A percentile compares a stretch with the other conserved stretches of the same genome.
Conservation (phyloP, 1,284 basidiomycete genomes). For the Caloboletus firmus region DNA sequence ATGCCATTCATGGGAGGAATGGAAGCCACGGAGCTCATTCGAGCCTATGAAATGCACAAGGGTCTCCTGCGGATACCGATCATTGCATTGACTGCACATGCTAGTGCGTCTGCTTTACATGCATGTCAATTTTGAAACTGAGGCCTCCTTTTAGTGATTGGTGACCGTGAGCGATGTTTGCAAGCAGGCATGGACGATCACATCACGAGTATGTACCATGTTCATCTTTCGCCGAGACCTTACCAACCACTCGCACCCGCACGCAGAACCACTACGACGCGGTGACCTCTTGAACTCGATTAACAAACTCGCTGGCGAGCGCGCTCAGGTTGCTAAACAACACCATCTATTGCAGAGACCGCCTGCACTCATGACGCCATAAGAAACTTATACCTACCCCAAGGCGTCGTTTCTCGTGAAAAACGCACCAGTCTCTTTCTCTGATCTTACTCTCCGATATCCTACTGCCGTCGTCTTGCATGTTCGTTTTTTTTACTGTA, state of each 20-base stretch:
- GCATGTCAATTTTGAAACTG: constrained; percentile 3
- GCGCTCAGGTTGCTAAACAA: constrained; percentile 36
- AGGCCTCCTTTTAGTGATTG: constrained; percentile 70
- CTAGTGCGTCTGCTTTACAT: constrained; percentile 56
- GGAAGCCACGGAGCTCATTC: constrained; percentile 83
- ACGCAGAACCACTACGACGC: constrained; percentile 68
- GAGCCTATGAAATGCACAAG: constrained; percentile 78
- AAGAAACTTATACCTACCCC: constrained; percentile 5
- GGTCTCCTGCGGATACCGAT: constrained; percentile 82
- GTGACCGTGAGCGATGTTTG: constrained; percentile 90
- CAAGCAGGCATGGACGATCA: constrained; percentile 86
- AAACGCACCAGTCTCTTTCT: neutral
- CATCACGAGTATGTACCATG: constrained; percentile 65
- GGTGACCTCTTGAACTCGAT: constrained; percentile 77
- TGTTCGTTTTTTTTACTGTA: constrained; percentile 18
- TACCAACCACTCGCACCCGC: constrained; percentile 2
- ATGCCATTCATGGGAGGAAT: constrained; percentile 98
- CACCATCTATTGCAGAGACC: constrained; percentile 35
- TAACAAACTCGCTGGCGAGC: constrained; percentile 63
- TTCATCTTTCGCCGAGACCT: neutral
- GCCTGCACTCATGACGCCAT: constrained; percentile 32
- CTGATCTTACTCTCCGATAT: constrained; percentile 18
- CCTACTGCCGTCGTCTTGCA: constrained; percentile 7
- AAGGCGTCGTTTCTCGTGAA: neutral
- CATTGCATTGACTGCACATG: constrained; percentile 92